Evolutionary conservation across 208 protist species (phyloP).

Genomic region (Cochliopodium minus): DNA sequence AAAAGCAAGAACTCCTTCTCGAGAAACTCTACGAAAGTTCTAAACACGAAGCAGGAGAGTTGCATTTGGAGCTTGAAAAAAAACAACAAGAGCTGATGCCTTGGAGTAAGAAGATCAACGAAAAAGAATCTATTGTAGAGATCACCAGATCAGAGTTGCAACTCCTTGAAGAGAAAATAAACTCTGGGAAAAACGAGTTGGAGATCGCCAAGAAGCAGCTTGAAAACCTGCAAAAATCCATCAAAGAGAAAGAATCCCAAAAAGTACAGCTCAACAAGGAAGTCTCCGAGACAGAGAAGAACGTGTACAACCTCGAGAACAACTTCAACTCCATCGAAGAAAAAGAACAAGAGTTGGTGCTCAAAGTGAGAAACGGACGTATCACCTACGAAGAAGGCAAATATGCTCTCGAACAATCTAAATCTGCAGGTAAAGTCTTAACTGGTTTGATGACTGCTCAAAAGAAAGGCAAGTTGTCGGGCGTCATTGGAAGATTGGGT

Average conservation of each 20-base stretch:
- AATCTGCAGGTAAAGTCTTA: not conserved
- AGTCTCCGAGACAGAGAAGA: not conserved
- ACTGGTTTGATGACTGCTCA: constrained; percentile 8
- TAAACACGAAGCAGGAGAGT: constrained; percentile 45
- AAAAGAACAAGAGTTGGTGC: not conserved
- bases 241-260: constrained; percentile 8
- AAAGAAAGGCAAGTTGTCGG: constrained; percentile 16
- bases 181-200: constrained; percentile 37
- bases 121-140: constrained; percentile 22
- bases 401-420: constrained; percentile 4
- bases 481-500: constrained; percentile 79
- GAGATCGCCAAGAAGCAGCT: constrained; percentile 49
- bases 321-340: not conserved
- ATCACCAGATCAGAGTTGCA: constrained; percentile 33
- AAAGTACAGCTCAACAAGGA: constrained; percentile 16
- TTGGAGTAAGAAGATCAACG: constrained; percentile 41
- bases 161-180: constrained; percentile 22
- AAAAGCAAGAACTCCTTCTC: constrained; percentile 31
- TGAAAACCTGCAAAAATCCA: constrained; percentile 26
- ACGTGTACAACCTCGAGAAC: not conserved
- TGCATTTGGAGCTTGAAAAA: constrained; percentile 70
- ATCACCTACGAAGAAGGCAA: not conserved
- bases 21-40: constrained; percentile 41
- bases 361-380: not conserved
- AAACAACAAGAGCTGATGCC: constrained; percentile 65